Evolutionary conservation across 176 grass and related monocot genomes (phyloP), one percentile per base, ranked within the genome.

Genomic region (Eleusine indica): DNA sequence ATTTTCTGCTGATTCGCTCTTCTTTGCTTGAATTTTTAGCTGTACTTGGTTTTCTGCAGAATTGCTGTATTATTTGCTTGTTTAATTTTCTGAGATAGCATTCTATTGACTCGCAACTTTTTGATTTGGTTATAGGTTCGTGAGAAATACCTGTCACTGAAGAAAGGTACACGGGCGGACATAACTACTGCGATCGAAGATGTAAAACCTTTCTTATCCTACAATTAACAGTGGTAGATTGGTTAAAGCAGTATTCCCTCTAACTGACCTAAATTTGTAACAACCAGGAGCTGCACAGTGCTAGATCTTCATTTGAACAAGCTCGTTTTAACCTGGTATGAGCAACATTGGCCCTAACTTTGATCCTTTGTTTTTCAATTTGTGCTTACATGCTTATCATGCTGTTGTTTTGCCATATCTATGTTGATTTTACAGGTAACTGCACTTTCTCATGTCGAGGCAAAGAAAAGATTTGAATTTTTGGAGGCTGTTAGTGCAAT

Each of bases 391-490:
- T 76, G 18, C 32, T 51, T 88, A 74, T 81, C 41, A 72, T 89
- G 51, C 8, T 38, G 29, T 64, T 61, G 35, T 77, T 73, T 73
- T 78, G 30, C 22, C 61, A 73, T 76, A 73, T 43, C 53, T 61
- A 16, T 80, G 39, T 62, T 73, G 84, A 68, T 89, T 74, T 82
- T 0, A 83, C 71, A 99, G 96, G 93, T 96, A 71, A 94, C 93
- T 84, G 88, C 93, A 81, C 88, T 99, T 90, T 91, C 91, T 46
- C 94, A 94, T 80, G 87, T 99, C 12, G 96, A 99, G 84, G 87
- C 88, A 74, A 99, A 99, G 91, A 99, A 99, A 93, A 99, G 92
- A 90, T 99, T 94, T 81, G 96, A 99, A 82, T 99, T 99, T 89
- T 85, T 99, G 74, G 96, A 99, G 83, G 96, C 96, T 92, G 91